Conservation (phyloP, 192 early-diverging fungal genomes). For the Thamnidium elegans region DNA sequence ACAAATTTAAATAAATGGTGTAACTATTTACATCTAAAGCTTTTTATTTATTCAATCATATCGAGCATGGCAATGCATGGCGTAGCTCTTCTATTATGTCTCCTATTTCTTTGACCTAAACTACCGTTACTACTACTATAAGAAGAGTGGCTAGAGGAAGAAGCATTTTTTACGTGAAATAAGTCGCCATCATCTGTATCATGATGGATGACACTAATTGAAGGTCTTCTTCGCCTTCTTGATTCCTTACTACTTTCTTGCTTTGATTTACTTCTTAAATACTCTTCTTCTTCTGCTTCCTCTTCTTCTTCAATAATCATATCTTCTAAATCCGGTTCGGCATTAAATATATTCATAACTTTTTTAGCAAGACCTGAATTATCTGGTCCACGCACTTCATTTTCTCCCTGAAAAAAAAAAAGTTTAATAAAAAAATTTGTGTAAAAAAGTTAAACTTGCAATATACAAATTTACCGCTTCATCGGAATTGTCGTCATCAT, state of each 20-base stretch:
- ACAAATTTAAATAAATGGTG: background rate
- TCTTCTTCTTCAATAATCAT: background rate
- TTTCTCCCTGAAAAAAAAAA: no score
- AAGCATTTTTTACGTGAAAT: background rate
- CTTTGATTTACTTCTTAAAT: background rate
- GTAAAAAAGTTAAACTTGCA: no score
- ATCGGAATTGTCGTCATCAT: background rate
- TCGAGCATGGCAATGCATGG: background rate
- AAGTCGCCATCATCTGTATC: background rate
- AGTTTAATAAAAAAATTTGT: no score
- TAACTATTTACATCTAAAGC: background rate
- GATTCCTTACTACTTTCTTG: background rate
- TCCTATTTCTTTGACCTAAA: background rate
- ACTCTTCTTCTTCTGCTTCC: background rate
- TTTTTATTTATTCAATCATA: background rate
- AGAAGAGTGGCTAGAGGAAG: constrained; percentile 10
- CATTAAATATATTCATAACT: constrained; percentile 7
- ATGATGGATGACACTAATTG: constrained; percentile 1
- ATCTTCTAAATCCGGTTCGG: constrained; percentile 8
- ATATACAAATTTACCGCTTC: no score
- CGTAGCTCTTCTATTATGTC: background rate
- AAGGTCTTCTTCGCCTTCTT: background rate
- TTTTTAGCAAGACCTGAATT: background rate
- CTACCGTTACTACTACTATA: background rate
- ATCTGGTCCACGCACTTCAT: background rate